These are phyloP conservation scores for Neurospora sublineolata DNA, from an alignment of 495 filamentous ascomycete species.

Conservation along the genomic window DNA sequence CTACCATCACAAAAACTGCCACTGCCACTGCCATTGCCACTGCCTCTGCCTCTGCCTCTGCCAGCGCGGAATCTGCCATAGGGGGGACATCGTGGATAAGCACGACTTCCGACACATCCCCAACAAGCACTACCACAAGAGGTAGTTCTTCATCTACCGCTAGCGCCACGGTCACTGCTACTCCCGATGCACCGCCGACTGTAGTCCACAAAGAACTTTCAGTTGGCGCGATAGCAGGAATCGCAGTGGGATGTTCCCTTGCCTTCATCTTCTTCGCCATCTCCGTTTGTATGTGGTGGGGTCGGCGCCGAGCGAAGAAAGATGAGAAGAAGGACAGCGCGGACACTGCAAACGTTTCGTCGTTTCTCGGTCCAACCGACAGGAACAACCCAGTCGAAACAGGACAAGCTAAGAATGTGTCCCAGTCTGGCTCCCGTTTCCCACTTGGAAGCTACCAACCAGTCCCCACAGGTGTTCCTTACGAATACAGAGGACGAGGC, in stretches of 20 bases:
- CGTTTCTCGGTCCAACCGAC: neutral
- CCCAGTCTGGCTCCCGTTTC: neutral
- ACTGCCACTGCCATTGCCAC: too few species aligned
- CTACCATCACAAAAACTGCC: neutral
- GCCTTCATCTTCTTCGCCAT: slow-evolving; percentile 6
- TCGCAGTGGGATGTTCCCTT: slow-evolving; percentile 10
- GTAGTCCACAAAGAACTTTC: slow-evolving; percentile 1
- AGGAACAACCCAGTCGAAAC: neutral
- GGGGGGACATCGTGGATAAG: neutral
- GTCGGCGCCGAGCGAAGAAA: slow-evolving; percentile 1
- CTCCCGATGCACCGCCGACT: neutral
- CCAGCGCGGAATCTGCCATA: neutral
- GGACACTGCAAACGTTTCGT: neutral
- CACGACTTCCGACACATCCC: neutral
- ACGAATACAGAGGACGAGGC: neutral
- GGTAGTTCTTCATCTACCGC: neutral
- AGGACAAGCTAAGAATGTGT: neutral
- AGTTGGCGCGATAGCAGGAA: slow-evolving; percentile 9
- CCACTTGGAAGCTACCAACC: neutral
- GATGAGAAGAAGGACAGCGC: slow-evolving; percentile 1
- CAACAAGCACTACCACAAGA: neutral
- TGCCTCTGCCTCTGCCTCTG: neutral
- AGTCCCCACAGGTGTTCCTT: neutral
- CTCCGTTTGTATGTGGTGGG: slow-evolving; percentile 7
- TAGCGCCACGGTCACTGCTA: neutral